Conservation (phyloP, 768 basidiomycete genomes). For the Naematelia aurantialba region DNA sequence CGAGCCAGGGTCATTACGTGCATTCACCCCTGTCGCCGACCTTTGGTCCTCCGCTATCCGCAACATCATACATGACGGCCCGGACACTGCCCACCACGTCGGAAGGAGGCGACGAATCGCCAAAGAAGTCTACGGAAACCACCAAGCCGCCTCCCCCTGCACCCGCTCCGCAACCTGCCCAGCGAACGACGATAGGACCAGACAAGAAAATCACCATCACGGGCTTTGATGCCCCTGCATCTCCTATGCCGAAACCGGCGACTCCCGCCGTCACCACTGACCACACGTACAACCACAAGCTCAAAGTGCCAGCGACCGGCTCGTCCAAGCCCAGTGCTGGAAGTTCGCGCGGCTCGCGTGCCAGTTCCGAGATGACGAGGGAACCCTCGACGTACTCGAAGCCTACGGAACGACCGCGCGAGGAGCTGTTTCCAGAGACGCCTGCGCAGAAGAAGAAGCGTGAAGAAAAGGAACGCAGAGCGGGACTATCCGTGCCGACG, state of each 20-base stretch:
- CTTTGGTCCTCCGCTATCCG: conserved; percentile 9
- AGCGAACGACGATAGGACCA: conserved; percentile 7
- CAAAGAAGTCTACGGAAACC: conserved; percentile 19
- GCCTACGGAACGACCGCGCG: conserved; percentile 38
- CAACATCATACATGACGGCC: conserved; percentile 12
- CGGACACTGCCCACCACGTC: conserved; percentile 2
- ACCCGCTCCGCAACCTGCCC: not conserved
- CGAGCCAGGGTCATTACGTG: conserved; percentile 23
- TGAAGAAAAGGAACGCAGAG: conserved; percentile 34
- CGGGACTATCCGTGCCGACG: conserved; percentile 2
- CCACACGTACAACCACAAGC: not conserved
- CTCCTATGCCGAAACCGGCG: conserved; percentile 22
- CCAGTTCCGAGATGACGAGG: conserved; percentile 5
- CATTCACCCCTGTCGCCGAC: conserved; percentile 42
- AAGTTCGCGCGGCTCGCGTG: conserved; percentile 8
- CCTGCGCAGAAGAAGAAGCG: conserved; percentile 44
- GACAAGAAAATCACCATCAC: conserved; percentile 27
- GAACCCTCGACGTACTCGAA: conserved; percentile 13
- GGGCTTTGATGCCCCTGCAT: conserved; percentile 39
- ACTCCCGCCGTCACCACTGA: conserved; percentile 7
- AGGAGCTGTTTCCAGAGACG: conserved; percentile 44
- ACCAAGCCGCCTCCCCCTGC: conserved; percentile 2
- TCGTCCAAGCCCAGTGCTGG: conserved; percentile 4
- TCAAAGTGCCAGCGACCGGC: conserved; percentile 3
- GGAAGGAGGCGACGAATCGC: conserved; percentile 10